A percentile compares a stretch with the other conserved stretches of the same genome.
These are phyloP conservation scores for Posidonia australis DNA, from an alignment of 106 monocot genomes.

Conservation along the genomic window DNA sequence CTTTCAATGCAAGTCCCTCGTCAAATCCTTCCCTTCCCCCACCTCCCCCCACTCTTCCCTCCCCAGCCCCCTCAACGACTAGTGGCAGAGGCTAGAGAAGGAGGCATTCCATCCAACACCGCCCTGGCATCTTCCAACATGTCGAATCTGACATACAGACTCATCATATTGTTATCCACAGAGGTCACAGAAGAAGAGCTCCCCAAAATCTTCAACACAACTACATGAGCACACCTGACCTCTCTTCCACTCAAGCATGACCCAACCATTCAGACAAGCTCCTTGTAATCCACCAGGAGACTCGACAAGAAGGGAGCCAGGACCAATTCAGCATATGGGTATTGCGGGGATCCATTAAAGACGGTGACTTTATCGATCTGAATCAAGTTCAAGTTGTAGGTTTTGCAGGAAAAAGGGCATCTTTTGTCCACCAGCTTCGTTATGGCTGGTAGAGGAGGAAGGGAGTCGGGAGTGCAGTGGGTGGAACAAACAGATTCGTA, in stretches of 20 bases:
- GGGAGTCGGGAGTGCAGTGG: neutral
- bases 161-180: slow-evolving; percentile 60
- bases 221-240: slow-evolving; percentile 37
- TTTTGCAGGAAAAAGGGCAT: neutral
- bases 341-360: no score
- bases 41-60: no score
- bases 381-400: neutral
- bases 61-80: no score
- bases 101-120: slow-evolving; percentile 63
- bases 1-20: no score
- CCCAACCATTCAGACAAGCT: slow-evolving; percentile 23
- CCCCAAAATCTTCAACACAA: slow-evolving; percentile 20
- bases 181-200: slow-evolving; percentile 19
- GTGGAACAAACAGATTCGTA: neutral
- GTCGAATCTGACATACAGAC: slow-evolving; percentile 41
- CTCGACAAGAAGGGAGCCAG: neutral
- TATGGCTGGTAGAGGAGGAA: neutral
- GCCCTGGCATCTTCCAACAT: slow-evolving; percentile 30
- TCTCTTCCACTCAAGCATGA: slow-evolving; percentile 34
- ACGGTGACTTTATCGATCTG: no score
- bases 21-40: no score
- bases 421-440: neutral
- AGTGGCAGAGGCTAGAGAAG: no score
- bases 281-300: slow-evolving; percentile 6
- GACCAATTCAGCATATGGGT: neutral